A percentile compares a stretch with the other conserved stretches of the same genome.
Evolutionary conservation across 768 basidiomycete genomes (phyloP).

Genomic region (Galerina sulciceps): DNA sequence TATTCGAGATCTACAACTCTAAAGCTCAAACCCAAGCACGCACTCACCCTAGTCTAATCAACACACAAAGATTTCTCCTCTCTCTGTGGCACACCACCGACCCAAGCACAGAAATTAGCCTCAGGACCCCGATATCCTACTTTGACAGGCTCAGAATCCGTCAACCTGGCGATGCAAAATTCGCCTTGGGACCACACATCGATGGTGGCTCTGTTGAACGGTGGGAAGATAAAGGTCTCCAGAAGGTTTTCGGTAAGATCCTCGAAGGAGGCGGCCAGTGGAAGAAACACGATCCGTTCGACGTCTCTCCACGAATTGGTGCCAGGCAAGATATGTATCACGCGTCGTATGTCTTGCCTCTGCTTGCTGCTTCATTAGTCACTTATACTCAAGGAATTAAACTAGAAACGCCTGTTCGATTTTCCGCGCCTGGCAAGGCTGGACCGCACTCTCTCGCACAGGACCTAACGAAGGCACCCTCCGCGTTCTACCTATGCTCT

Average conservation of each 20-base stretch:
- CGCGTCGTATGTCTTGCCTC: constrained; percentile 45
- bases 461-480: constrained; percentile 67
- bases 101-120: constrained; percentile 43
- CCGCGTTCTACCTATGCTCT: constrained; percentile 60
- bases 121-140: constrained; percentile 70
- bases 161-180: constrained; percentile 68
- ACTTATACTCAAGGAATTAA: background rate
- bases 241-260: constrained; percentile 46
- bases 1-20: constrained; percentile 76
- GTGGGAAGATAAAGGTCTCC: constrained; percentile 53
- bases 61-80: constrained; percentile 60
- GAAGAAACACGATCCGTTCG: constrained; percentile 54
- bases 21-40: constrained; percentile 67
- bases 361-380: constrained; percentile 5
- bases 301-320: constrained; percentile 47
- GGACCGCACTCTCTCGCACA: constrained; percentile 56
- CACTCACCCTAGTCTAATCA: constrained; percentile 61
- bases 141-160: constrained; percentile 79
- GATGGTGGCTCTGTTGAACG: constrained; percentile 59
- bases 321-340: constrained; percentile 68
- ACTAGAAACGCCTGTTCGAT: constrained; percentile 55
- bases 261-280: constrained; percentile 47
- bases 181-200: constrained; percentile 67
- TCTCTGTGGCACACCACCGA: constrained; percentile 62
- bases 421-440: constrained; percentile 63